phyloP scores from a whole-genome alignment of 176 grass and related monocot genomes.

The Oryza coarctata region DNA sequence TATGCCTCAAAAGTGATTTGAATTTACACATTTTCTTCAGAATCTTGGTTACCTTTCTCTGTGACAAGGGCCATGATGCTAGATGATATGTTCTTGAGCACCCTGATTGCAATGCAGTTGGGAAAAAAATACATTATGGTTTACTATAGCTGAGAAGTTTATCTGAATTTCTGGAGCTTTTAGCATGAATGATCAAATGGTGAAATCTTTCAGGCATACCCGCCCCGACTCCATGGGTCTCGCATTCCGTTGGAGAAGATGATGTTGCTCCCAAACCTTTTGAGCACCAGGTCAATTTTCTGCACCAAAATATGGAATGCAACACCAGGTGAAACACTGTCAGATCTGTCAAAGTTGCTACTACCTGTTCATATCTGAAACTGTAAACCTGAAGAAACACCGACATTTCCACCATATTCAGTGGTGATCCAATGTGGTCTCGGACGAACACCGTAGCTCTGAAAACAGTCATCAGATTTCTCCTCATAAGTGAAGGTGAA shows the following conservation, averaged over 20 bases:
- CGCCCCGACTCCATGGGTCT: slow-evolving; percentile 92
- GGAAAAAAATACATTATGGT: background rate
- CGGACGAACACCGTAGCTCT: slow-evolving; percentile 49
- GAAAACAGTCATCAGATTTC: slow-evolving; percentile 38
- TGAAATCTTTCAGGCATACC: slow-evolving; percentile 43
- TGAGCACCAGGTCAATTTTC: slow-evolving; percentile 81
- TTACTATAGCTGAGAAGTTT: background rate
- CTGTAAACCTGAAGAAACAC: slow-evolving; percentile 19
- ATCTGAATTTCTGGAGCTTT: slow-evolving; percentile 12
- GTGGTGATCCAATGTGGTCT: slow-evolving; percentile 87
- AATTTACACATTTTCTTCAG: background rate
- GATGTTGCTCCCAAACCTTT: slow-evolving; percentile 92
- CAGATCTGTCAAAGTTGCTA: background rate
- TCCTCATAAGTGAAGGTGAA: slow-evolving; percentile 58
- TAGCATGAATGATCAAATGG: slow-evolving; percentile 5
- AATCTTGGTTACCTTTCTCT: slow-evolving; percentile 56
- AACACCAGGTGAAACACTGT: slow-evolving; percentile 23
- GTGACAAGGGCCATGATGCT: slow-evolving; percentile 89
- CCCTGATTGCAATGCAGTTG: slow-evolving; percentile 43
- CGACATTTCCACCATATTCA: slow-evolving; percentile 91
- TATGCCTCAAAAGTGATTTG: slow-evolving; percentile 4
- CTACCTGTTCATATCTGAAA: background rate
- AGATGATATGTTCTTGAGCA: slow-evolving; percentile 90
- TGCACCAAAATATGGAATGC: slow-evolving; percentile 11
- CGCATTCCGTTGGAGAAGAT: slow-evolving; percentile 97